Conservation (phyloP, 2,329 filamentous ascomycete species). For the Colletotrichum sp. region DNA sequence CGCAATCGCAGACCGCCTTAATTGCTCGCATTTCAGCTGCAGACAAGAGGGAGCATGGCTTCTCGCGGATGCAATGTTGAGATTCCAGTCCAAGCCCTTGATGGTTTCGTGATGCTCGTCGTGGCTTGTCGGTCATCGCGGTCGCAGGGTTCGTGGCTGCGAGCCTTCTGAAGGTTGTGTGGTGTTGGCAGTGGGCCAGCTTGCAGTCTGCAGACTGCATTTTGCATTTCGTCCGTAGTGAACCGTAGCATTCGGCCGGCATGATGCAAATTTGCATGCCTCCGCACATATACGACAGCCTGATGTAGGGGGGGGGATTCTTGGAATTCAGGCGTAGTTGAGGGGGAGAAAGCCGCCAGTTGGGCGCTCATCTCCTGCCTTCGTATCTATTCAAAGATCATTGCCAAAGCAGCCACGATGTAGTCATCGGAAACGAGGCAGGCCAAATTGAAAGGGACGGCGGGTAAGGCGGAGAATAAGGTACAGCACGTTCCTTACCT, state of each 20-base stretch:
- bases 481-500: background rate
- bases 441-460: background rate
- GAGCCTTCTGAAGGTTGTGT: conserved; percentile 6
- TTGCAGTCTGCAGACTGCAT: background rate
- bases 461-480: background rate
- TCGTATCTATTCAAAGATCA: background rate
- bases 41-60: background rate
- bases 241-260: background rate
- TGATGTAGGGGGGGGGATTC: background rate
- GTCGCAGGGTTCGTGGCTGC: background rate
- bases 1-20: background rate
- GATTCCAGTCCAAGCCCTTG: background rate
- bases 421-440: background rate
- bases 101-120: background rate
- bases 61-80: conserved; percentile 9
- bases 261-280: background rate
- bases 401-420: background rate
- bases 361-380: background rate
- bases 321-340: background rate
- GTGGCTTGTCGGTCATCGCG: background rate
- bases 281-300: background rate
- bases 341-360: background rate
- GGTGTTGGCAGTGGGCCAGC: conserved; percentile 9
- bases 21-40: conserved; percentile 1
- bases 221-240: conserved; percentile 20